These are phyloP conservation scores for Aspergillus ellipticus DNA, from an alignment of 495 filamentous ascomycete species.

Conservation along the genomic window DNA sequence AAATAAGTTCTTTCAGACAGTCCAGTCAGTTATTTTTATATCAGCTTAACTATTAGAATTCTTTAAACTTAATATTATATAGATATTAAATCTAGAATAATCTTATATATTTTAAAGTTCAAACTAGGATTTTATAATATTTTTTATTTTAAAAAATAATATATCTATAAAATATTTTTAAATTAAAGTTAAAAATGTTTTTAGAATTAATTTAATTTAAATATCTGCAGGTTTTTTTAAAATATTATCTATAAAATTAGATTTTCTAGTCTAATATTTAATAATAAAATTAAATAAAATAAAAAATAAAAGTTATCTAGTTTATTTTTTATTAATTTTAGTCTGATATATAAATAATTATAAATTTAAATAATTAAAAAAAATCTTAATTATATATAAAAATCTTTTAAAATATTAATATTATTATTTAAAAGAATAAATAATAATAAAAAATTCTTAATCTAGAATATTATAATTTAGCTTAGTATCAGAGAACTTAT, in stretches of 20 bases:
- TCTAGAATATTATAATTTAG: background rate
- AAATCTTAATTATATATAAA: background rate
- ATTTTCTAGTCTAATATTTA: background rate
- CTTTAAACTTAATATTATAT: background rate
- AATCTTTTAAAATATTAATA: background rate
- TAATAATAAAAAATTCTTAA: constrained; percentile 2
- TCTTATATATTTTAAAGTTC: background rate
- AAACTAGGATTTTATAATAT: no score
- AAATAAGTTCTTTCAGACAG: background rate
- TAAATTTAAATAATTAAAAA: background rate
- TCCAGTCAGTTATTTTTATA: background rate
- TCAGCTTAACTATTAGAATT: background rate
- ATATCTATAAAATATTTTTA: background rate
- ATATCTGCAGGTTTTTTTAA: background rate
- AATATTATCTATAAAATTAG: background rate
- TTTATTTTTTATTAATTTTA: background rate
- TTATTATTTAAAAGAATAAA: constrained; percentile 1
- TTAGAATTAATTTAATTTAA: background rate
- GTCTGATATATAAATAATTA: background rate
- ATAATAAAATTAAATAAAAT: background rate
- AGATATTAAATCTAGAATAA: background rate
- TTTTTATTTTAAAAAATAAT: background rate
- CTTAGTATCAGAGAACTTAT: background rate
- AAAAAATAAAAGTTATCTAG: background rate
- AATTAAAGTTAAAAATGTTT: background rate